Percentiles rank a stretch among this genome's conserved stretches.
These are phyloP conservation scores for Tetracentron sinense DNA, from an alignment of 164 flowering plant genomes.

Conservation along the genomic window DNA sequence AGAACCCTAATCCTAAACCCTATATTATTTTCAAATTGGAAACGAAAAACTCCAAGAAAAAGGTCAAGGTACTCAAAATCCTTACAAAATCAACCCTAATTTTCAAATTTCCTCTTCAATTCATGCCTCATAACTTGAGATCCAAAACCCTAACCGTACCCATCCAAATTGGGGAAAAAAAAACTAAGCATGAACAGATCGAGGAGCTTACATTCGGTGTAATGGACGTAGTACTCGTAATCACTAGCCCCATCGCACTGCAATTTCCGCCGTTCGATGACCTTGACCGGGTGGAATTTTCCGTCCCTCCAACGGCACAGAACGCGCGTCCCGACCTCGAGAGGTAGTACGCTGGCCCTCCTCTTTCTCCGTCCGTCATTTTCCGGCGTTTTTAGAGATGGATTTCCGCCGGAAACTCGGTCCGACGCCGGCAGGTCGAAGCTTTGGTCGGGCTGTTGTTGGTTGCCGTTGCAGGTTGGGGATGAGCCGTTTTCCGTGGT, in stretches of 20 bases:
- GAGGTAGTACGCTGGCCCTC: conserved; percentile 42
- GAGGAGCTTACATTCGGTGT: conserved; percentile 72
- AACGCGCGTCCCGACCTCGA: conserved; percentile 93
- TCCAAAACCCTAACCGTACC: conserved; percentile 21
- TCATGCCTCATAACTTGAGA: background rate
- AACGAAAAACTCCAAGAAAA: background rate
- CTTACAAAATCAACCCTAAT: background rate
- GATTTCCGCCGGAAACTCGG: conserved; percentile 8
- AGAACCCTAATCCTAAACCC: conserved; percentile 13
- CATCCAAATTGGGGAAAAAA: background rate
- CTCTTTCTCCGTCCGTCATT: conserved; percentile 40
- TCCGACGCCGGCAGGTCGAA: background rate
- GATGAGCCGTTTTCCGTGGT: conserved; percentile 29
- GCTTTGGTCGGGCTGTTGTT: conserved; percentile 17
- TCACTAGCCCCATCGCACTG: conserved; percentile 38
- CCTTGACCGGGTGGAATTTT: conserved; percentile 88
- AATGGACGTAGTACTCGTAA: conserved; percentile 95
- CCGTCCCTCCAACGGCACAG: conserved; percentile 95
- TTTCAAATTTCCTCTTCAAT: background rate
- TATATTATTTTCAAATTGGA: background rate
- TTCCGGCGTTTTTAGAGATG: conserved; percentile 17
- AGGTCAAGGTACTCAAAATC: background rate
- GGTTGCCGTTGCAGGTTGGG: conserved; percentile 21
- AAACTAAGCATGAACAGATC: background rate
- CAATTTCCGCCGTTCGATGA: conserved; percentile 78